These are phyloP conservation scores for Beta macrorhiza DNA, from an alignment of 179 eudicot genomes.

Conservation along the genomic window DNA sequence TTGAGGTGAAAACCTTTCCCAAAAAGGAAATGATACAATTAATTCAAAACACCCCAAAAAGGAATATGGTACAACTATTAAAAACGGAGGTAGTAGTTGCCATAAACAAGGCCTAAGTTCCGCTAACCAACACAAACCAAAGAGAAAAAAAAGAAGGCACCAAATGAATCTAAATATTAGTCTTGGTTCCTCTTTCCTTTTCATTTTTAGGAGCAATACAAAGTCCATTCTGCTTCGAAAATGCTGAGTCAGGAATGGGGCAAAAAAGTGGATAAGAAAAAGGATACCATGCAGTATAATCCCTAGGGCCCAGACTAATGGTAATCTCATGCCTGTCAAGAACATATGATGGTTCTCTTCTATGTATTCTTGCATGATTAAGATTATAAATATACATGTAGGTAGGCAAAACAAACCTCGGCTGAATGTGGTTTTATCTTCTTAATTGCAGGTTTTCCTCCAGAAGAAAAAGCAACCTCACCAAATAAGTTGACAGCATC, in stretches of 20 bases:
- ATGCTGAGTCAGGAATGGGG: neutral
- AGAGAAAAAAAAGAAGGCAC: neutral
- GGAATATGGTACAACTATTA: too few species aligned
- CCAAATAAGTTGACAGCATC: conserved; percentile 96
- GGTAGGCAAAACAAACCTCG: conserved; percentile 51
- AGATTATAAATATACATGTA: too few species aligned
- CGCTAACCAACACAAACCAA: too few species aligned
- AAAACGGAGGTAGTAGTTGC: too few species aligned
- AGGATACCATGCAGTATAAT: neutral
- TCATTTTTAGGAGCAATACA: neutral
- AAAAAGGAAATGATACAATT: too few species aligned
- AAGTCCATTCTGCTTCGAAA: neutral
- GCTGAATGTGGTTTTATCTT: conserved; percentile 69
- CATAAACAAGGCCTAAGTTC: too few species aligned
- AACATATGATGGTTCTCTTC: neutral
- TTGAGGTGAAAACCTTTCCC: too few species aligned
- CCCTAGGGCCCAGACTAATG: neutral
- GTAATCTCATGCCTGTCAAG: neutral
- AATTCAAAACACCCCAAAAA: too few species aligned
- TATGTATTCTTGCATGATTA: neutral
- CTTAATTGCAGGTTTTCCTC: conserved; percentile 64
- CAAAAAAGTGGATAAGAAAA: neutral
- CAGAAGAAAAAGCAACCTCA: conserved; percentile 78
- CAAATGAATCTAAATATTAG: neutral
- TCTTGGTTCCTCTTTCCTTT: neutral